Base-by-base conservation (phyloP, 2,329 filamentous ascomycete species). In the Hymenoscyphus scutula region DNA sequence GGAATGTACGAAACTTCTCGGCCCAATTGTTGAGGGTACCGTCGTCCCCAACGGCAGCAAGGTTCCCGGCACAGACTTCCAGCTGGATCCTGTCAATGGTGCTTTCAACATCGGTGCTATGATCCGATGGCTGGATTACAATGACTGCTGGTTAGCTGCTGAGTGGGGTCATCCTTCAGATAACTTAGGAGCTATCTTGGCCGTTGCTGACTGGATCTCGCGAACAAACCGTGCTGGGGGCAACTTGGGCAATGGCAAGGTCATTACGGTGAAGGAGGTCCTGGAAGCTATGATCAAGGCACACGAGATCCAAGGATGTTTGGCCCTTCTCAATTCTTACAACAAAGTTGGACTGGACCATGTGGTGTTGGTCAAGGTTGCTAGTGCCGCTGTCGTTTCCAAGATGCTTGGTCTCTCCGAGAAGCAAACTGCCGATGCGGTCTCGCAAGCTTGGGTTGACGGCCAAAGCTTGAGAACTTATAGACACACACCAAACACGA, bases 121-220 rank as follows among this genome's bases (percentile, higher is more conserved):
- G 89, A 97, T 99, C 81, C 86, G 95, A 75, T 99, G 95, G 95
- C 86, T 99, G 73, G 95, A 99, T 82, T 99, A 98, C 86, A 99
- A 99, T 78, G 95, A 99, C 85, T 98, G 95, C 86, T 99, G 94
- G 95, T 84, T 98, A 68, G 95, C 94, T 53, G 95, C 95, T 62
- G 95, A 99, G 81, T 99, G 95, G 95, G 95, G 95, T 63, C 95
- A 99, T 79, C 95, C 95, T 66, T 97, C 93, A 4, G 95, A 99
- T 82, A 99, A 99, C 83, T 79, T 99, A 71, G 95, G 95, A 67
- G 95, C 94, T 73, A 99, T 99, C 76, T 86, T 99, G 66, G 92
- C 94, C 55, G 93, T 97, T 59, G 92, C 95, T 64, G 95, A 99
- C 82, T 99, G 95, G 95, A 87, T 97, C 74, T 96, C 93, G 71